Evolutionary conservation across 768 basidiomycete genomes (phyloP).

Genomic region (Suillus tomentosus): DNA sequence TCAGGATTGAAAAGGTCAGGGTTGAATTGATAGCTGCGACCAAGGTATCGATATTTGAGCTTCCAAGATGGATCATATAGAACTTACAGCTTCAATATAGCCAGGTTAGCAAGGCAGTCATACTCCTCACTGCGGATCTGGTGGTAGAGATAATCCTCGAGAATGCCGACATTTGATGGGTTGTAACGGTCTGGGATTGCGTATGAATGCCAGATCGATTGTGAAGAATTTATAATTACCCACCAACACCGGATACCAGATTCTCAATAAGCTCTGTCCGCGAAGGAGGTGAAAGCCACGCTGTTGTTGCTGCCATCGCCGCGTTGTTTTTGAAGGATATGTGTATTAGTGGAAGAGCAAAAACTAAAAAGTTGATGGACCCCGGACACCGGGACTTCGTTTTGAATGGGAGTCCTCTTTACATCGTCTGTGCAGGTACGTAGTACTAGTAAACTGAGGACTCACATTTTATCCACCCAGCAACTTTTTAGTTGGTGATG

Average conservation of each 20-base stretch:
- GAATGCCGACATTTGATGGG: slow-evolving; percentile 87
- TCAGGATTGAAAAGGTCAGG: slow-evolving; percentile 90
- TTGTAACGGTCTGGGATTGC: slow-evolving; percentile 85
- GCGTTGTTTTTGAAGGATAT: slow-evolving; percentile 14
- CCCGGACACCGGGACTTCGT: slow-evolving; percentile 18
- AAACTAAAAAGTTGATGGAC: slow-evolving; percentile 10
- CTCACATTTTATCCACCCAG: too few relatives aligned
- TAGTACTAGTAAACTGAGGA: too few relatives aligned
- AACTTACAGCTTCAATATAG: slow-evolving; percentile 86
- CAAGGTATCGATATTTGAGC: slow-evolving; percentile 5
- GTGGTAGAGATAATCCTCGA: slow-evolving; percentile 96
- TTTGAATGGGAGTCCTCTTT: too few relatives aligned
- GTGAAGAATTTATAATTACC: slow-evolving; percentile 29
- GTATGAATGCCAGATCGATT: slow-evolving; percentile 8
- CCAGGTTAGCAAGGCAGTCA: slow-evolving; percentile 93
- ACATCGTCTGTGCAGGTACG: too few relatives aligned
- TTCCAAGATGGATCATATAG: slow-evolving; percentile 3
- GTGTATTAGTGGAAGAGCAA: not conserved
- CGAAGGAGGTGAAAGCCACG: slow-evolving; percentile 75
- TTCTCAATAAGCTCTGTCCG: slow-evolving; percentile 88
- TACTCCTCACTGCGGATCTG: slow-evolving; percentile 92
- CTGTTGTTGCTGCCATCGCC: slow-evolving; percentile 43
- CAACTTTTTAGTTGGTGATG: too few relatives aligned
- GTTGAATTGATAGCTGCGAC: slow-evolving; percentile 90
- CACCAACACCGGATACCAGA: slow-evolving; percentile 88